Conservation (phyloP, 140 eudicot species). For the Bidens hawaiensis region DNA sequence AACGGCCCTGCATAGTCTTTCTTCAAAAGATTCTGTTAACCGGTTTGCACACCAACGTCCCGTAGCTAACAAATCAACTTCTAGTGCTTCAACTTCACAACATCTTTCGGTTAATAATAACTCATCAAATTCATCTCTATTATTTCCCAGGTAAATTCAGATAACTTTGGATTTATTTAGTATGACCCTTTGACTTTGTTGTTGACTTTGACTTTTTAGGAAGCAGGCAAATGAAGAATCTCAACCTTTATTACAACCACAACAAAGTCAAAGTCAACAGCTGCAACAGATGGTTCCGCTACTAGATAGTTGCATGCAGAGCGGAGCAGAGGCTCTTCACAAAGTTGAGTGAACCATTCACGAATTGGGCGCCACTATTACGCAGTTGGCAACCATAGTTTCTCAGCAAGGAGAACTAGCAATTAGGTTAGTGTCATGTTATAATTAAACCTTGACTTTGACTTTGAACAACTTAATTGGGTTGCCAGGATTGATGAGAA, state of each 20-base stretch:
- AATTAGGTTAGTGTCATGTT: slow-evolving; percentile 44
- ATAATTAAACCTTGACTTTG: background rate
- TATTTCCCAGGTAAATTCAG: slow-evolving; percentile 59
- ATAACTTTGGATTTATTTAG: background rate
- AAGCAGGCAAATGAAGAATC: slow-evolving; percentile 72
- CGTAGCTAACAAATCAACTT: slow-evolving; percentile 43
- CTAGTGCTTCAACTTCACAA: slow-evolving; percentile 46
- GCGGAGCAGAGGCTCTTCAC: slow-evolving; percentile 94
- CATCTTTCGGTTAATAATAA: slow-evolving; percentile 85
- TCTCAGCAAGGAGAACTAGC: slow-evolving; percentile 97
- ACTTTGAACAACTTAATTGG: background rate
- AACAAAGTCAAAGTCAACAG: slow-evolving; percentile 48
- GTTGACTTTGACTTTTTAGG: too few species aligned
- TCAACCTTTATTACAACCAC: slow-evolving; percentile 71
- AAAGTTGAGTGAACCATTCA: slow-evolving; percentile 92
- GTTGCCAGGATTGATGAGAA: slow-evolving; percentile 81
- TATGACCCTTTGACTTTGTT: slow-evolving; percentile 1
- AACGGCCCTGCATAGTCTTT: slow-evolving; percentile 55
- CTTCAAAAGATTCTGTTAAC: slow-evolving; percentile 59
- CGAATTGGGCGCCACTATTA: slow-evolving; percentile 75
- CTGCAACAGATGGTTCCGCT: slow-evolving; percentile 78
- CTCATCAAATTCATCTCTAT: slow-evolving; percentile 49
- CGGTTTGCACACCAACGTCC: slow-evolving; percentile 89
- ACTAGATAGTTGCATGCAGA: slow-evolving; percentile 88
- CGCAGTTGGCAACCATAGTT: slow-evolving; percentile 91